Evolutionary conservation across 2,329 filamentous ascomycete species (phyloP).

Genomic region (Fusarium sp.): DNA sequence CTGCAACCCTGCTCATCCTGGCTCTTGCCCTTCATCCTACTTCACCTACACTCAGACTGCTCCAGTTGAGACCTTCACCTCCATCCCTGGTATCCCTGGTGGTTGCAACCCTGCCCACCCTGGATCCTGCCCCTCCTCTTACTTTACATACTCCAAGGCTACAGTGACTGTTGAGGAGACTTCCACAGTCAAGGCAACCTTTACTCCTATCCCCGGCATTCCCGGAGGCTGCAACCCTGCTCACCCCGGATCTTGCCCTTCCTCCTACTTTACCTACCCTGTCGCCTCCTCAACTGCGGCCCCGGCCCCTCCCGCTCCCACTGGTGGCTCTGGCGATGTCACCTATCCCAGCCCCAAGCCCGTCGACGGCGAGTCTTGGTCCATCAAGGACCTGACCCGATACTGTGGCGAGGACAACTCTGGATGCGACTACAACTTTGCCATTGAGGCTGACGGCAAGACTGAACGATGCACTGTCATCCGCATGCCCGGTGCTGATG

Average conservation of each 20-base stretch:
- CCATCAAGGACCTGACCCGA: conserved; percentile 26
- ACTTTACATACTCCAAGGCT: conserved; percentile 5
- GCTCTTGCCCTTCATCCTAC: conserved; percentile 19
- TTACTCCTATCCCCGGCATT: conserved; percentile 13
- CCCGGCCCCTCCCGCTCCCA: neutral
- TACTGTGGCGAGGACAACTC: conserved; percentile 27
- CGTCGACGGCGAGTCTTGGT: conserved; percentile 23
- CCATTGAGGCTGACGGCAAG: conserved; percentile 25
- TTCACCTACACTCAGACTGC: conserved; percentile 9
- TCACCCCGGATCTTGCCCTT: conserved; percentile 25
- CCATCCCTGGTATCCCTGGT: conserved; percentile 4
- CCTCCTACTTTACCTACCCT: conserved; percentile 17
- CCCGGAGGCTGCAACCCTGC: conserved; percentile 28
- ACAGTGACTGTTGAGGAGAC: neutral
- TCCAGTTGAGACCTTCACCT: conserved; percentile 1
- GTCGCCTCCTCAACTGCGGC: neutral
- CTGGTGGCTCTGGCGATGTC: neutral
- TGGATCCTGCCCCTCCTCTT: conserved; percentile 10
- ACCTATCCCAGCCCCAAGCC: conserved; percentile 16
- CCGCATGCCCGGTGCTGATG: conserved; percentile 23
- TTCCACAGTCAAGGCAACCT: neutral
- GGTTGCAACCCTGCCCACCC: conserved; percentile 26
- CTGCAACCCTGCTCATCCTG: conserved; percentile 13
- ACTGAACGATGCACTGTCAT: conserved; percentile 31
- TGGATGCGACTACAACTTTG: conserved; percentile 37